Evolutionary conservation across 495 filamentous ascomycete genomes (phyloP).

Genomic region (Trichocladium uniseriatum): DNA sequence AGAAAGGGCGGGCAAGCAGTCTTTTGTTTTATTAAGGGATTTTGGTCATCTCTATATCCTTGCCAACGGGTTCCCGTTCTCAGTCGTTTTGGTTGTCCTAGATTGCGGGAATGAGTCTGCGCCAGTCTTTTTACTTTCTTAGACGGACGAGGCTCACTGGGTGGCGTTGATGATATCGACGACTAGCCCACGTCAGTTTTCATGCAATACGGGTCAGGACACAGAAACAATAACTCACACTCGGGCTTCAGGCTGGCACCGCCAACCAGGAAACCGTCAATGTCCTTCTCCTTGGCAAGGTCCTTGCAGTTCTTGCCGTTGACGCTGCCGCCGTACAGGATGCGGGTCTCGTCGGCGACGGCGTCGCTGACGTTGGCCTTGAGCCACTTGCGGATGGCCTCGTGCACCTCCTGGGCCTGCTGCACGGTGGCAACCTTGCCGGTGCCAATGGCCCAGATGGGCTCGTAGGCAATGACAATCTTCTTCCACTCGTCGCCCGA

Average conservation of each 20-base stretch:
- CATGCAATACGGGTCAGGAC: background rate
- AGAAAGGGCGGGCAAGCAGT: background rate
- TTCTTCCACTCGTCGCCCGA: constrained; percentile 71
- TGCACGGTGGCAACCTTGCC: constrained; percentile 91
- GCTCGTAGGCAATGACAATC: constrained; percentile 96
- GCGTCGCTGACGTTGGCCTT: constrained; percentile 58
- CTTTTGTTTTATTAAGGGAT: background rate
- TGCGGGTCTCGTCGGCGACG: constrained; percentile 68
- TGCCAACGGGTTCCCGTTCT: constrained; percentile 2
- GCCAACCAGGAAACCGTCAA: constrained; percentile 97
- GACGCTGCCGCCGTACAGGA: constrained; percentile 94
- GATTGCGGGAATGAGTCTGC: background rate
- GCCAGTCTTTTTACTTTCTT: background rate
- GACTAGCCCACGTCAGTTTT: constrained; percentile 35
- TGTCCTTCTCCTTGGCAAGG: constrained; percentile 80
- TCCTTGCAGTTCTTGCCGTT: constrained; percentile 97
- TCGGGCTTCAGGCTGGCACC: constrained; percentile 98
- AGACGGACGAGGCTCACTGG: constrained; percentile 21
- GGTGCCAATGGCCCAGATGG: constrained; percentile 98
- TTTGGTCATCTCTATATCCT: constrained; percentile 8
- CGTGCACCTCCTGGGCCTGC: constrained; percentile 94
- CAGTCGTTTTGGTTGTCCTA: constrained; percentile 3
- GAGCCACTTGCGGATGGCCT: constrained; percentile 85
- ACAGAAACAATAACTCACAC: constrained; percentile 53
- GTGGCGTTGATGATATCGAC: constrained; percentile 54